Conservation (phyloP, 2,329 filamentous ascomycete genomes). For the Neopestalotiopsis rosae region DNA sequence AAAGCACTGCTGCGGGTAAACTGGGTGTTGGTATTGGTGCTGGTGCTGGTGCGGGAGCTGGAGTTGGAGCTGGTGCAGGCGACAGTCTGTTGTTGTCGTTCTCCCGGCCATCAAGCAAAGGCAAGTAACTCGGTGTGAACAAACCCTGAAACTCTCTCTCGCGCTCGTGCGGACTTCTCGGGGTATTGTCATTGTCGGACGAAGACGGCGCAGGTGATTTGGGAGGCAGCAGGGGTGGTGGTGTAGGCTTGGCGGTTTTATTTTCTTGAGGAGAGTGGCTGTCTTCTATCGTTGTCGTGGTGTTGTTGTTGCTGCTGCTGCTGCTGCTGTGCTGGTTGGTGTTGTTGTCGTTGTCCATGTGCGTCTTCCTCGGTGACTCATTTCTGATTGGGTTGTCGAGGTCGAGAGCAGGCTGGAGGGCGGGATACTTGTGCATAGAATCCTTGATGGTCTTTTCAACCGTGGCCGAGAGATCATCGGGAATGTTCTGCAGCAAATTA, state of each 20-base stretch:
- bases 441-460: constrained; percentile 53
- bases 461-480: constrained; percentile 50
- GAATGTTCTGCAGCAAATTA: constrained; percentile 53
- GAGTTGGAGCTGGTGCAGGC: constrained; percentile 12
- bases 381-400: constrained; percentile 26
- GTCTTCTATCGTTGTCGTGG: constrained; percentile 3
- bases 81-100: constrained; percentile 31
- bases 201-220: constrained; percentile 38
- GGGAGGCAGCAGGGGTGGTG: constrained; percentile 46
- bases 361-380: constrained; percentile 37
- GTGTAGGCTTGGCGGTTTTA: constrained; percentile 34
- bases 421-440: constrained; percentile 50
- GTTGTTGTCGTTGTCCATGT: neutral
- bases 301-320: constrained; percentile 13
- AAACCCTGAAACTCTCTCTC: constrained; percentile 66
- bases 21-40: neutral
- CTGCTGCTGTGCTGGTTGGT: too few relatives aligned
- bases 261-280: constrained; percentile 5
- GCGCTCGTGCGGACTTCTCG: constrained; percentile 55
- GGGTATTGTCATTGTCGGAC: constrained; percentile 35
- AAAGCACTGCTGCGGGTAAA: constrained; percentile 21
- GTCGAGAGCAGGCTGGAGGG: constrained; percentile 45
- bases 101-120: constrained; percentile 58
- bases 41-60: too few relatives aligned
- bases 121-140: constrained; percentile 67